A percentile compares a stretch with the other conserved stretches of the same genome.
These are phyloP conservation scores for Rosa lucieae DNA, from an alignment of 306 rosid genomes.

Conservation along the genomic window DNA sequence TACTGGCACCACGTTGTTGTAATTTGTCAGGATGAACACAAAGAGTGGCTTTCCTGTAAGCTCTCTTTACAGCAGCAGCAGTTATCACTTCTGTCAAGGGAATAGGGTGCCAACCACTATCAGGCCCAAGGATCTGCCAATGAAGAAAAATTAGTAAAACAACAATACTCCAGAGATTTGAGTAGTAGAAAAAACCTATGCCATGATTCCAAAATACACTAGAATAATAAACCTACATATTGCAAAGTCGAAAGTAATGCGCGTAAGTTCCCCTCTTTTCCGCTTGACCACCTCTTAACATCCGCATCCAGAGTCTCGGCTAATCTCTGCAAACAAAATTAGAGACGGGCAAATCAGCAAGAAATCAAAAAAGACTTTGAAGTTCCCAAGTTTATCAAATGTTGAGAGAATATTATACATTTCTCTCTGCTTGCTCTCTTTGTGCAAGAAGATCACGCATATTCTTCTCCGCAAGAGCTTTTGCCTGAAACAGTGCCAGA, in stretches of 20 bases:
- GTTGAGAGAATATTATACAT: constrained; percentile 40
- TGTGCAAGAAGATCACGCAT: constrained; percentile 80
- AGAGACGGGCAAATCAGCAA: constrained; percentile 29
- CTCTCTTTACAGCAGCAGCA: constrained; percentile 88
- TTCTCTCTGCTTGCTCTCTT: constrained; percentile 89
- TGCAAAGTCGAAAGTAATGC: constrained; percentile 96
- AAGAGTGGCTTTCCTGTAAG: constrained; percentile 95
- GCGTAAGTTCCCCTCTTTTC: constrained; percentile 98
- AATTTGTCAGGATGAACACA: constrained; percentile 96
- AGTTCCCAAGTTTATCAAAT: constrained; percentile 1
- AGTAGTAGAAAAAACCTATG: neutral
- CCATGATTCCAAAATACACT: neutral
- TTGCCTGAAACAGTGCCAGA: constrained; percentile 60
- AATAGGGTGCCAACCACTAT: constrained; percentile 90
- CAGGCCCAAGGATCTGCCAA: constrained; percentile 84
- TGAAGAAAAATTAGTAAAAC: neutral
- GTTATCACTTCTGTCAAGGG: constrained; percentile 90
- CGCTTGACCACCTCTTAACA: constrained; percentile 96
- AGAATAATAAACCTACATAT: constrained; percentile 68
- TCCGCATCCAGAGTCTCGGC: constrained; percentile 97
- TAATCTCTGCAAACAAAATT: constrained; percentile 70
- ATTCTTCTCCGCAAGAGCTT: constrained; percentile 91
- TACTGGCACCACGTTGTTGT: constrained; percentile 89
- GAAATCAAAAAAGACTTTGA: constrained; percentile 24
- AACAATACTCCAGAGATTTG: neutral